These are phyloP conservation scores for Luffa aegyptiaca DNA, from an alignment of 306 rosid species.

Conservation along the genomic window DNA sequence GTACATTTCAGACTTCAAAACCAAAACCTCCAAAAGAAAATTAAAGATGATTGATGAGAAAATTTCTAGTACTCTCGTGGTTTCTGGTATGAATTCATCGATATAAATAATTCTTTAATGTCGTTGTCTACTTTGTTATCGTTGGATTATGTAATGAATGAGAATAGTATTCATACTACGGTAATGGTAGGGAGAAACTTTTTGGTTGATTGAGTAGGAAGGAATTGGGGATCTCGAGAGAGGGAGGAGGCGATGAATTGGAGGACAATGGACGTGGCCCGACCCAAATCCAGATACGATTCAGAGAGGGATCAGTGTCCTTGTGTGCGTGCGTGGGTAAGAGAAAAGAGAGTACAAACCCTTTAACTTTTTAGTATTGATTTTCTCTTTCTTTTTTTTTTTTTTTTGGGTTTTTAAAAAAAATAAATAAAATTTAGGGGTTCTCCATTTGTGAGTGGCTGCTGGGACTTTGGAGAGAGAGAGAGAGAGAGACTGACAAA, in stretches of 20 bases:
- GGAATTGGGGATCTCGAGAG: not conserved
- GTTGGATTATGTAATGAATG: not conserved
- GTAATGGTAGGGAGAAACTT: no score
- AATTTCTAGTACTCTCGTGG: not conserved
- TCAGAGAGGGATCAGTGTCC: slow-evolving; percentile 11
- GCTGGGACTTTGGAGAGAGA: not conserved
- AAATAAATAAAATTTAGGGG: no score
- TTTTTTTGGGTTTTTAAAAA: no score
- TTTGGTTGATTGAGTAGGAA: not conserved
- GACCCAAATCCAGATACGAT: slow-evolving; percentile 26
- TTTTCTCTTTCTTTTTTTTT: not conserved
- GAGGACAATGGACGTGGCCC: slow-evolving; percentile 36
- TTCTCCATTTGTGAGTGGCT: not conserved
- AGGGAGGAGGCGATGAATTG: slow-evolving; percentile 26
- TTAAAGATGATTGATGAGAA: slow-evolving; percentile 20
- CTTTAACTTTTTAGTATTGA: slow-evolving; percentile 28
- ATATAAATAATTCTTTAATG: no score
- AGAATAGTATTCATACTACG: not conserved
- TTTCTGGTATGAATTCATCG: no score
- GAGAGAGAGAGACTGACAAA: slow-evolving; percentile 20
- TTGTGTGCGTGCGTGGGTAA: slow-evolving; percentile 13
- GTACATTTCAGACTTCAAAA: not conserved
- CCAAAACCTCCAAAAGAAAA: slow-evolving; percentile 8
- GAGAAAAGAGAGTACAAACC: slow-evolving; percentile 10
- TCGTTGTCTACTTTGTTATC: no score